Evolutionary conservation across 176 grass and related monocot species (phyloP), one percentile per base, ranked within the genome.

Genomic region (Alopecurus myosuroides): DNA sequence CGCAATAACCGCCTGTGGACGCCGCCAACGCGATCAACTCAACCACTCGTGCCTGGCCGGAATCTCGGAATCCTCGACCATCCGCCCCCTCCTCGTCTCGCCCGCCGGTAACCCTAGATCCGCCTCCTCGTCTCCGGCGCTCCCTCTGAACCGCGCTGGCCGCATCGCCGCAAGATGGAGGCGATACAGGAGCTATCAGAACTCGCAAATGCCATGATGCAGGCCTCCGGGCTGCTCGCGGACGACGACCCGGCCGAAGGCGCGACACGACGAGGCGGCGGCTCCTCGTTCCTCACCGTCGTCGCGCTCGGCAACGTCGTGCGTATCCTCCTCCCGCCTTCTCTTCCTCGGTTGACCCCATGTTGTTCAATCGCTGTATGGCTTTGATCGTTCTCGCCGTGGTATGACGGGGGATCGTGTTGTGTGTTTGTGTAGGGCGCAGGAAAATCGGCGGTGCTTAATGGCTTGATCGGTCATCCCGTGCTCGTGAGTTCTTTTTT

Each of bases 251-350:
- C 85, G 44, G 84, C 74, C 49, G 80, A 82, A 22, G 77, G 80
- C 17, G 55, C 72, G 22, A 3, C 41, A 7, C 3, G 26, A 28
- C 77, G 48, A 14, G 15, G 62, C 82, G 72, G 94, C 25, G 79
- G 34, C 2, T 89, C 90, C n/a, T 87, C 92, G n/a, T 97, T 94
- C 80, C 90, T 94, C 77, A 97, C 86, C 86, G 92, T 85, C 48
- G 92, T 94, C 52, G 90, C 88, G 15, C 88, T 97, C 44, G 95
- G 95, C 84, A 97, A 97, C 86, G 86, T 94, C 55, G 95, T 97
- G 57, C 86, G 92, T 86, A 26, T 29, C 15, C 44, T 8, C 15
- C 20, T 28, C 15, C 15, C 15, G 14, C 62, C 62, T 65, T 41
- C 30, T 41, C 5, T 56, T 34, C 33, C 33, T 72, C n/a, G 34